Conservation (phyloP, 2,329 filamentous ascomycete species). For the Pseudogymnoascus sp. region DNA sequence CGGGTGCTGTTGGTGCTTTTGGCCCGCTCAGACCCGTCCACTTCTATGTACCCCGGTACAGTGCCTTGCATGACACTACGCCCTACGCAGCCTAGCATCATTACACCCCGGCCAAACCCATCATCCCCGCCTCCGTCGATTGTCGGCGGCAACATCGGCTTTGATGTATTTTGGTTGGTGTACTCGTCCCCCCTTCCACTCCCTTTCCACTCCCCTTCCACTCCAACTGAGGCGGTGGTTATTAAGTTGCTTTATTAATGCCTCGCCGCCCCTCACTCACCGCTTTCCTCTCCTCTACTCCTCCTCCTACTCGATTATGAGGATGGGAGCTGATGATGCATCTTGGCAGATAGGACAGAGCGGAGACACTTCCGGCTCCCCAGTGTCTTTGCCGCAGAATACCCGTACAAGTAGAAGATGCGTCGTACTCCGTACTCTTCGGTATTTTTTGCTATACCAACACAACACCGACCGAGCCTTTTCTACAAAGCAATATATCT, state of each 20-base stretch:
- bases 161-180: neutral
- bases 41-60: neutral
- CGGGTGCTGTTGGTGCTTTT: neutral
- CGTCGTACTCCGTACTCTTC: neutral
- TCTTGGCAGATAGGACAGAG: neutral
- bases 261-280: neutral
- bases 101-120: neutral
- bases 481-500: neutral
- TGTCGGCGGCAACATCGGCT: constrained; percentile 3
- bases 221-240: neutral
- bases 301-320: neutral
- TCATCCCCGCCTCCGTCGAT: neutral
- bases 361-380: neutral
- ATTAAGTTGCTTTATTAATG: neutral
- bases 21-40: neutral
- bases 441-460: neutral
- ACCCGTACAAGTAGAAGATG: neutral
- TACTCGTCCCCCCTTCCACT: neutral
- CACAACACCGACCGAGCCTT: neutral
- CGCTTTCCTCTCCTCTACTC: neutral
- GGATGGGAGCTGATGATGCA: neutral
- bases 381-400: neutral
- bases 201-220: neutral
- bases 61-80: neutral
- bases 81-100: neutral